These are phyloP conservation scores for Beta lomatogona DNA, from an alignment of 179 eudicot species.

Conservation along the genomic window DNA sequence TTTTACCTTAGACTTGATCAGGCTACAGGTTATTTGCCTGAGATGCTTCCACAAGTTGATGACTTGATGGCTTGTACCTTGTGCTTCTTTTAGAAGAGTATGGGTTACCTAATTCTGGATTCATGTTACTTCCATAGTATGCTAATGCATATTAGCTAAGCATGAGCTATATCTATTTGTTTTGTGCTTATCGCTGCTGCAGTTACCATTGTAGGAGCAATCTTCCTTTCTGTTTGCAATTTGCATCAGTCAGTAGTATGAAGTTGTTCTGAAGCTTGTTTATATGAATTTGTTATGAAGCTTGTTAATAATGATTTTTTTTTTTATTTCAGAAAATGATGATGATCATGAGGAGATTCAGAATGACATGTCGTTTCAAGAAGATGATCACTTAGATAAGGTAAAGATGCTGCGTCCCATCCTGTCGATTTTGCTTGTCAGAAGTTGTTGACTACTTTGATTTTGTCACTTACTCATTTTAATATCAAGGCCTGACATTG, in stretches of 20 bases:
- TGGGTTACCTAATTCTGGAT: neutral
- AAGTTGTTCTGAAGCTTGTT: neutral
- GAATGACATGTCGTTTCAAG: constrained; percentile 20
- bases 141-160: neutral
- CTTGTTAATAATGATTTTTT: neutral
- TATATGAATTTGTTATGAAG: neutral
- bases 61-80: neutral
- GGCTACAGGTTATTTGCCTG: neutral
- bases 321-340: constrained; percentile 22
- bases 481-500: no score
- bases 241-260: neutral
- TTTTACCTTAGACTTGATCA: no score
- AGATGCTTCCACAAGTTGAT: constrained; percentile 4
- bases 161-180: neutral
- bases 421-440: neutral
- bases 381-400: constrained; percentile 20
- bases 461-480: neutral
- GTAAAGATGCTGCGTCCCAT: constrained; percentile 5
- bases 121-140: neutral
- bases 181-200: neutral
- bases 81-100: neutral
- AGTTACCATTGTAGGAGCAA: neutral
- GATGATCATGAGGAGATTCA: constrained; percentile 25
- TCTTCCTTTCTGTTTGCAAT: neutral
- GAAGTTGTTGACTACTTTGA: neutral